These are phyloP conservation scores for Lophium mytilinum DNA, from an alignment of 495 filamentous ascomycete species.

Conservation along the genomic window DNA sequence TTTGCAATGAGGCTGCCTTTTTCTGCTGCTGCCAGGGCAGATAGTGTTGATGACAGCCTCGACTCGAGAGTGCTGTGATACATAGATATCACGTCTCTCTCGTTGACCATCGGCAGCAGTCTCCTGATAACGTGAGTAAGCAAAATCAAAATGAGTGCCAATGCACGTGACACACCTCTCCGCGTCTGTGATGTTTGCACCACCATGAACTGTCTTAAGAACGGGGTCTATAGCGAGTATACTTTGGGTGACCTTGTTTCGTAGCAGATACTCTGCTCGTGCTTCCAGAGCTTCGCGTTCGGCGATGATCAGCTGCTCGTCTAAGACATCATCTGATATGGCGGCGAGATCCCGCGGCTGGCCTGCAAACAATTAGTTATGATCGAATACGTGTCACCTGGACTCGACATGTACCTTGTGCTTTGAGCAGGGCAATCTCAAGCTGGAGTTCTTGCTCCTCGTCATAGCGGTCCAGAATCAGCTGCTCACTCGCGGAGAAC, in stretches of 20 bases:
- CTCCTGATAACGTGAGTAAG: constrained; percentile 40
- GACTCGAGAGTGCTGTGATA: constrained; percentile 49
- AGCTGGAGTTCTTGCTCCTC: constrained; percentile 60
- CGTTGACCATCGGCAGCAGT: constrained; percentile 54
- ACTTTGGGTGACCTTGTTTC: constrained; percentile 55
- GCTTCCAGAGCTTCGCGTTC: constrained; percentile 61
- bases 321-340: constrained; percentile 23
- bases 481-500: constrained; percentile 53
- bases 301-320: constrained; percentile 45
- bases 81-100: constrained; percentile 58
- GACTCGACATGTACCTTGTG: constrained; percentile 22
- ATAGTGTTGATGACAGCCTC: constrained; percentile 40
- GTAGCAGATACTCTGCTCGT: constrained; percentile 57
- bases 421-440: constrained; percentile 59
- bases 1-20: constrained; percentile 46
- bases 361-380: constrained; percentile 7
- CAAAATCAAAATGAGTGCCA: too few species aligned
- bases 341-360: constrained; percentile 15
- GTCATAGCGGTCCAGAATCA: constrained; percentile 59
- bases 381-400: background rate
- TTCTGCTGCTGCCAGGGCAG: constrained; percentile 47
- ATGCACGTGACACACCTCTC: constrained; percentile 50
- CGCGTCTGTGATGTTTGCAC: constrained; percentile 51
- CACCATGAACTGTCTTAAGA: constrained; percentile 66
- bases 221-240: constrained; percentile 64